Evolutionary conservation across 257 asterid genomes (phyloP).

Genomic region (Solanum boliviense): DNA sequence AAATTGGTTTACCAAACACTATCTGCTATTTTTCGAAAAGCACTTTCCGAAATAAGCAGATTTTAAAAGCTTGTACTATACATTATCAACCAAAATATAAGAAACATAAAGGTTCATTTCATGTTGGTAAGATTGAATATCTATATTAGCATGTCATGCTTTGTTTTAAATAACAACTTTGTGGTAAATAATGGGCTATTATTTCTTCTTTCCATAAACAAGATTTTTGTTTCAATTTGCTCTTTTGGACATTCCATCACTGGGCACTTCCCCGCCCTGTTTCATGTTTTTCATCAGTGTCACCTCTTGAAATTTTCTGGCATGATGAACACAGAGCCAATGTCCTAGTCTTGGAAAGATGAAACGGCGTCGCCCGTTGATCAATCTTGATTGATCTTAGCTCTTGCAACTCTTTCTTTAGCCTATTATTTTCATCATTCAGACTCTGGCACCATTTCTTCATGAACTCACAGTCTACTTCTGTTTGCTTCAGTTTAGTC

Average conservation of each 20-base stretch:
- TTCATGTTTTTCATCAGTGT: neutral
- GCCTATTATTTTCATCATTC: conserved; percentile 37
- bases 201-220: neutral
- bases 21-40: neutral
- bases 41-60: neutral
- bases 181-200: neutral
- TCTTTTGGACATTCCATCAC: neutral
- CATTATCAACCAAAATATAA: neutral
- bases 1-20: neutral
- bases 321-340: conserved; percentile 9
- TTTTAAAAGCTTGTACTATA: neutral
- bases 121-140: neutral
- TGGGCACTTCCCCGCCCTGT: neutral
- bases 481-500: conserved; percentile 80
- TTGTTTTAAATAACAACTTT: neutral
- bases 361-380: neutral
- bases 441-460: conserved; percentile 52
- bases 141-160: neutral
- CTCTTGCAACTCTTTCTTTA: conserved; percentile 50
- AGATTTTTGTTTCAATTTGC: neutral
- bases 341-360: neutral
- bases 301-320: neutral
- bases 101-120: neutral
- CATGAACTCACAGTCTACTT: conserved; percentile 53
- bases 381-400: conserved; percentile 27